Evolutionary conservation across 2,329 filamentous ascomycete genomes (phyloP).

Genomic region (Mycogone perniciosa): DNA sequence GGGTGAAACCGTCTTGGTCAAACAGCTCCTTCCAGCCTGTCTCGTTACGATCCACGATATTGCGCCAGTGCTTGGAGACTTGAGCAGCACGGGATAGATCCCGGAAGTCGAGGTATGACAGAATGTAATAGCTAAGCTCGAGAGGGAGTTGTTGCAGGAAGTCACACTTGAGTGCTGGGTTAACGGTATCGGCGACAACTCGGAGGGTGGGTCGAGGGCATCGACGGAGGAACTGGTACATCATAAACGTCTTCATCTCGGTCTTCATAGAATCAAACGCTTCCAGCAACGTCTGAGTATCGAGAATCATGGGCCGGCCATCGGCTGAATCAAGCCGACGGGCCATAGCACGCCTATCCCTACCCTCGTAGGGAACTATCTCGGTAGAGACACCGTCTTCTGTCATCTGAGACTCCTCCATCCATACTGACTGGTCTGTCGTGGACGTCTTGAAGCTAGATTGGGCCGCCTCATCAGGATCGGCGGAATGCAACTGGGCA

Average conservation of each 20-base stretch:
- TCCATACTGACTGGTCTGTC: slow-evolving; percentile 27
- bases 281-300: slow-evolving; percentile 81
- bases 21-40: slow-evolving; percentile 93
- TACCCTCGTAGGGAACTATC: not conserved
- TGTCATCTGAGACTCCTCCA: slow-evolving; percentile 37
- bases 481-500: slow-evolving; percentile 44
- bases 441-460: slow-evolving; percentile 27
- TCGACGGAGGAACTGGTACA: slow-evolving; percentile 88
- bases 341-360: slow-evolving; percentile 13
- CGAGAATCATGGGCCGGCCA: slow-evolving; percentile 47
- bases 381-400: slow-evolving; percentile 20
- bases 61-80: slow-evolving; percentile 90
- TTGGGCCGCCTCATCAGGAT: slow-evolving; percentile 36
- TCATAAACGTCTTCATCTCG: slow-evolving; percentile 90
- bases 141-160: slow-evolving; percentile 78
- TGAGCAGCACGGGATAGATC: slow-evolving; percentile 87
- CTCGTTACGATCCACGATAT: slow-evolving; percentile 86
- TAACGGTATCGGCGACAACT: slow-evolving; percentile 83
- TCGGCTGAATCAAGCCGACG: not conserved
- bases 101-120: slow-evolving; percentile 77
- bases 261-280: slow-evolving; percentile 86
- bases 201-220: slow-evolving; percentile 85
- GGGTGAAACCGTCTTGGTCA: slow-evolving; percentile 71
- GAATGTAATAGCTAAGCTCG: slow-evolving; percentile 80
- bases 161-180: slow-evolving; percentile 90